Base-by-base conservation (phyloP, 83 land plant species). In the Picea abies region DNA sequence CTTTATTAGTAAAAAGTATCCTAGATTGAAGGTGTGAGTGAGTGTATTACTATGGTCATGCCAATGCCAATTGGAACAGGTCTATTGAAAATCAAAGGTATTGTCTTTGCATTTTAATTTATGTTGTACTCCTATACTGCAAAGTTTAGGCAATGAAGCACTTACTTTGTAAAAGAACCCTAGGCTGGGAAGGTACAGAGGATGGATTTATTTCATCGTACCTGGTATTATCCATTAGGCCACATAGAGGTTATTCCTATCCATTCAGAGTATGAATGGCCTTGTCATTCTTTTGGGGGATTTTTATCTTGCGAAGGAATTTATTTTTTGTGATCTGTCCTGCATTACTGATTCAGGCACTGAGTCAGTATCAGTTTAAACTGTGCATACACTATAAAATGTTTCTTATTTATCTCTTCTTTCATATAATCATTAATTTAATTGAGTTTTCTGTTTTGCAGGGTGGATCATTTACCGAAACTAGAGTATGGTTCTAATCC, bases 21-120 rank as follows among this genome's bases (percentile, higher is more conserved):
- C 52, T 49, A 9, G 52, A 97, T 97, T 81, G 99, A 95, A 79
- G 98, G 98, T 63, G 99, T 97, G 2, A 93, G 95, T 85, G 98
- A 97, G 76, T 97, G 96, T 82, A 93, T 97, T 69, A 95, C 95
- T 66, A 95, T 93, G 99, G 99, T 98, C 32, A 93, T 93, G 56
- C 99, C 99, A 6, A 95, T 97, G 95, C 94, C 86, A 67, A 81
- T 95, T 62, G 99, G 99, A 25, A 95, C 96, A 47, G 99, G 96
- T 60, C 88, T 92, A 20, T 84, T 97, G 15, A 95, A 97, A 89
- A 89, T 97, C 76, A 72, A 22, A 44, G 76, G 52, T 71, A 71
- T 68, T 68, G 23, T 72, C 56, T 72, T 72, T 41, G 76, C 25
- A 41, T 41, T 72, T 8, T 41, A 49, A n/a, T 39, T 72, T 6